Evolutionary conservation across 768 basidiomycete genomes (phyloP).

Genomic region (Rhodotorula diobovata): DNA sequence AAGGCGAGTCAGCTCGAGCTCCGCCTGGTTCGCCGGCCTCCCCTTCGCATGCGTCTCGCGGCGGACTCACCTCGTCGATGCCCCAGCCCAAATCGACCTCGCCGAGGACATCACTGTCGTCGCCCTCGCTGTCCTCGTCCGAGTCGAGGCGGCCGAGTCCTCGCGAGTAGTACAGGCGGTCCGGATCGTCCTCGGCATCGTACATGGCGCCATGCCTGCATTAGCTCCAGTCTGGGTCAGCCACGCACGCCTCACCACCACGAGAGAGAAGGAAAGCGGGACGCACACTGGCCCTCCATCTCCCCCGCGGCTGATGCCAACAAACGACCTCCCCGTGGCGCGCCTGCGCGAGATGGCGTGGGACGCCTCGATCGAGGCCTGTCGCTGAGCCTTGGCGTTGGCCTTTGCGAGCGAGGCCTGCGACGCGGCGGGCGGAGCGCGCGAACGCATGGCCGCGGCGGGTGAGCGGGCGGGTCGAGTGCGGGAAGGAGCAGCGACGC

Average conservation of each 20-base stretch:
- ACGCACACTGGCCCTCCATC: conserved; percentile 34
- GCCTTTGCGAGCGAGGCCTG: conserved; percentile 25
- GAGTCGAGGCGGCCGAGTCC: conserved; percentile 61
- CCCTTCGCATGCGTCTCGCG: neutral
- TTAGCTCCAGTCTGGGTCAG: neutral
- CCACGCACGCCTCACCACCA: neutral
- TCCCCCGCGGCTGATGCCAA: conserved; percentile 29
- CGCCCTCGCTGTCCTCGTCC: conserved; percentile 33
- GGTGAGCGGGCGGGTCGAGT: too few relatives aligned
- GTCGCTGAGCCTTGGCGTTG: conserved; percentile 26
- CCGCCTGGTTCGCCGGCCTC: neutral
- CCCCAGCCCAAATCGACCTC: conserved; percentile 28
- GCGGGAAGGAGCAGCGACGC: too few relatives aligned
- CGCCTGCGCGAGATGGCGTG: conserved; percentile 26
- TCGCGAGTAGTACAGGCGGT: conserved; percentile 72
- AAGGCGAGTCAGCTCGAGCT: neutral
- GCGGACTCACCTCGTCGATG: conserved; percentile 19
- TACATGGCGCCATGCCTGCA: conserved; percentile 27
- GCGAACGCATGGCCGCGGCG: conserved; percentile 16
- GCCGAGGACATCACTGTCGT: conserved; percentile 23
- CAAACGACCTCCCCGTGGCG: conserved; percentile 21
- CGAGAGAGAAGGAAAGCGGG: neutral
- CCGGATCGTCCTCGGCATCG: conserved; percentile 58
- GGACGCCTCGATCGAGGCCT: conserved; percentile 19
- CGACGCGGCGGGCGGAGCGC: conserved; percentile 31